Evolutionary conservation across 768 basidiomycete genomes (phyloP).

Genomic region (Boletus rubescentipes): DNA sequence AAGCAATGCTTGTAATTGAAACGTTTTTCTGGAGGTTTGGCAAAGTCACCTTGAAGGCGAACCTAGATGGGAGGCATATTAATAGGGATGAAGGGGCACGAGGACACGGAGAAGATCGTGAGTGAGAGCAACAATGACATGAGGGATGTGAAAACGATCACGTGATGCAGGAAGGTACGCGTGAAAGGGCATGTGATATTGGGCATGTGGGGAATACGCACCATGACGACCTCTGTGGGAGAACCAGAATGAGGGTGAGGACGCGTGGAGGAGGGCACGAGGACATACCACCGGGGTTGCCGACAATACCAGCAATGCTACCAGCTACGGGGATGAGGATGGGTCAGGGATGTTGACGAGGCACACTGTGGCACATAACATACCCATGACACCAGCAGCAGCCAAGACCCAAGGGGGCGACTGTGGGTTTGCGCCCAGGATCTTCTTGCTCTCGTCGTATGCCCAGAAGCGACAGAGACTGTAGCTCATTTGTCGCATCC

Average conservation of each 20-base stretch:
- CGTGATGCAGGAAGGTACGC: slow-evolving; percentile 11
- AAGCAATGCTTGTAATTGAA: slow-evolving; percentile 91
- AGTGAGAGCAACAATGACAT: too few species aligned
- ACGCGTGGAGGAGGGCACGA: not conserved
- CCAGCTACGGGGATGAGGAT: slow-evolving; percentile 52
- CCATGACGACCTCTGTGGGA: slow-evolving; percentile 70
- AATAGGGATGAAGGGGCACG: not conserved
- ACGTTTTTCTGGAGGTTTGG: slow-evolving; percentile 82
- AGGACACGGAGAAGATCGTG: not conserved
- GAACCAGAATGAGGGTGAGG: not conserved
- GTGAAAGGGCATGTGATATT: slow-evolving; percentile 18
- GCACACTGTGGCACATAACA: slow-evolving; percentile 26
- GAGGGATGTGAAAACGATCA: slow-evolving; percentile 9
- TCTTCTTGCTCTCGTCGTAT: slow-evolving; percentile 87
- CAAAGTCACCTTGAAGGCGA: slow-evolving; percentile 87
- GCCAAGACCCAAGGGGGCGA: slow-evolving; percentile 82
- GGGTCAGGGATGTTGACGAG: not conserved
- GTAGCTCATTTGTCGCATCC: slow-evolving; percentile 92
- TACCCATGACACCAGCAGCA: slow-evolving; percentile 82
- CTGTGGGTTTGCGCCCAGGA: slow-evolving; percentile 64
- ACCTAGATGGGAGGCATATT: slow-evolving; percentile 42
- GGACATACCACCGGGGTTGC: slow-evolving; percentile 76
- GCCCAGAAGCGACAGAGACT: slow-evolving; percentile 92
- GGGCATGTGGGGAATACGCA: slow-evolving; percentile 12
- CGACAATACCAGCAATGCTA: slow-evolving; percentile 82